These are phyloP conservation scores for Lichenothelia convexa DNA, from an alignment of 495 filamentous ascomycete species.

Conservation along the genomic window DNA sequence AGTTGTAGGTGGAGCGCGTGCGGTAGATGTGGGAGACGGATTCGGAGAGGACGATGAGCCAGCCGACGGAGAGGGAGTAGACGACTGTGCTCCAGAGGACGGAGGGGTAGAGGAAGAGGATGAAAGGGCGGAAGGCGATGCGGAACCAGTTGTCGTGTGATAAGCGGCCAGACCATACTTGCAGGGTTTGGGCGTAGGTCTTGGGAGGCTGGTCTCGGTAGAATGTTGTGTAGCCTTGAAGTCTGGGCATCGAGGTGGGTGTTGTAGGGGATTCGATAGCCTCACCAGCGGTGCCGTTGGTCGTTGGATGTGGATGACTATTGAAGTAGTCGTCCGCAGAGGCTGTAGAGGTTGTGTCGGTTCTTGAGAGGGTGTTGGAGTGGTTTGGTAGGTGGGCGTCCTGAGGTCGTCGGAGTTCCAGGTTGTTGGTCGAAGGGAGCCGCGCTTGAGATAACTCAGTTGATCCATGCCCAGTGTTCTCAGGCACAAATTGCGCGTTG, in stretches of 20 bases:
- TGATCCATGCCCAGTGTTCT: no score
- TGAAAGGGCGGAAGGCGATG: slow-evolving; percentile 58
- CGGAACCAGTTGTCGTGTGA: slow-evolving; percentile 61
- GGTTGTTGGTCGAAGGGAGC: no score
- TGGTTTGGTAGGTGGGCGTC: no score
- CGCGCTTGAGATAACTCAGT: no score
- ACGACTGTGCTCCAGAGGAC: slow-evolving; percentile 81
- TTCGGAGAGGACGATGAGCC: slow-evolving; percentile 90
- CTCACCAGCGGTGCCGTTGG: no score
- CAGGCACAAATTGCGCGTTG: no score
- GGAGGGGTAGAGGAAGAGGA: slow-evolving; percentile 72
- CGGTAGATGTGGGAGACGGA: slow-evolving; percentile 64
- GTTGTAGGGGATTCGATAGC: no score
- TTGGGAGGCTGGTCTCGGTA: slow-evolving; percentile 32
- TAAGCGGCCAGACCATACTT: slow-evolving; percentile 58
- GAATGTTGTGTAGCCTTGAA: slow-evolving; percentile 9
- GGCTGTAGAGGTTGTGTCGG: no score
- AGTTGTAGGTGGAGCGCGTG: slow-evolving; percentile 46
- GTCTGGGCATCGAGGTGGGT: slow-evolving; percentile 31
- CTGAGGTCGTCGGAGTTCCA: no score
- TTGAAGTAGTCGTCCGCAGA: no score
- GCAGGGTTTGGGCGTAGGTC: slow-evolving; percentile 52
- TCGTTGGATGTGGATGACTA: no score
- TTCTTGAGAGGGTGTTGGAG: no score
- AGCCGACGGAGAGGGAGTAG: slow-evolving; percentile 80